Evolutionary conservation across 495 filamentous ascomycete genomes (phyloP), one percentile per base, ranked within the genome.

Genomic region (Penicillium daleae): DNA sequence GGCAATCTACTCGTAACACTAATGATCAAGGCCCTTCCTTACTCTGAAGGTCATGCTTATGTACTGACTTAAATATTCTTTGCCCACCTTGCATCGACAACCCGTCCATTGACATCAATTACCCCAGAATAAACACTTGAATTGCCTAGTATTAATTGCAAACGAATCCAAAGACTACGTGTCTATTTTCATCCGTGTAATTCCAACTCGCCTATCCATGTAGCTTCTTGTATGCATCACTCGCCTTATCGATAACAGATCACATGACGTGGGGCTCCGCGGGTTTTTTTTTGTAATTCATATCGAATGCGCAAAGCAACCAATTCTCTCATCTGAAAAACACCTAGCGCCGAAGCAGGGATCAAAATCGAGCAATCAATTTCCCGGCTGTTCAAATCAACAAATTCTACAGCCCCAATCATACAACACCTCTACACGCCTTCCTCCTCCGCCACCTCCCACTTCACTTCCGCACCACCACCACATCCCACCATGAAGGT

Each of bases 401-500:
- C n/a, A 27, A 17, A 2, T 4, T 3, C 0, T 2, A 31, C 29
- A 0, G 21, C 15, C 6, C 6, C 12, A 52, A 29, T 29, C 24
- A 21, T 12, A 17, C 7, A 24, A 37, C 2, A 19, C 13, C 51
- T 21, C 21, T 10, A 29, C 46, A 29, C 10, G 9, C n/a, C 40
- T 4, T 19, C 21, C 19, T 7, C 44, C 6, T 22, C 44, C 22
- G 3, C 19, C 3, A 22, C 44, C 44, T 49, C 19, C 7, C 21
- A 6, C n/a, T 46, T 19, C 9, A 46, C 22, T 15, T 17, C 22
- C 15, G 24, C 22, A 29, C 49, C 22, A 51, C n/a, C 15, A 26
- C 33, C 56, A 19, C n/a, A n/a, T n/a, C n/a, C 33, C 49, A 69
- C n/a, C n/a, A 97, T 99, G 95, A 99, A 98, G 76, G 80, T 99